Evolutionary conservation across 2,329 filamentous ascomycete genomes (phyloP).

Genomic region (Neonectria magnoliae): DNA sequence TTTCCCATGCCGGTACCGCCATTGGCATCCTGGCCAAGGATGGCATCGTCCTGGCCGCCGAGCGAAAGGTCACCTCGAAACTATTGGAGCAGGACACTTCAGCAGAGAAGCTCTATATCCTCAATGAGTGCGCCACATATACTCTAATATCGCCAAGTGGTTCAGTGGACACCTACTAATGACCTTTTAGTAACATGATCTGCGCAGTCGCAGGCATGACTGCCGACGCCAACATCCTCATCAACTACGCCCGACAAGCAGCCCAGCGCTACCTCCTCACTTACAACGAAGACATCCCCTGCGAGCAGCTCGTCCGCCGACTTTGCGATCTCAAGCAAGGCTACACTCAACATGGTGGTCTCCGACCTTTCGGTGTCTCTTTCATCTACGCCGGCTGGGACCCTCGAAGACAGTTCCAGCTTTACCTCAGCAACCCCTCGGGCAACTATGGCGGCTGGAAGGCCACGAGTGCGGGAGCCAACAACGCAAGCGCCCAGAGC

Average conservation of each 20-base stretch:
- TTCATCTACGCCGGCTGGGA: slow-evolving; percentile 99
- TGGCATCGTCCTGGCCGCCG: slow-evolving; percentile 96
- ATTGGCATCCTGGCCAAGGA: slow-evolving; percentile 97
- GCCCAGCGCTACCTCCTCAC: slow-evolving; percentile 98
- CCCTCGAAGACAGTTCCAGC: slow-evolving; percentile 93
- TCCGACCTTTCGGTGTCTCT: slow-evolving; percentile 96
- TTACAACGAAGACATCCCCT: slow-evolving; percentile 99
- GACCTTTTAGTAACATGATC: slow-evolving; percentile 89
- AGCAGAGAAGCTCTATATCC: slow-evolving; percentile 98
- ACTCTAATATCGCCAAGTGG: background rate
- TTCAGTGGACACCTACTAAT: slow-evolving; percentile 19
- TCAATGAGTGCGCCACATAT: slow-evolving; percentile 82
- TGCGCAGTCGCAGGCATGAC: slow-evolving; percentile 99
- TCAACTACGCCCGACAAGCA: slow-evolving; percentile 98
- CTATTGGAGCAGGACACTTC: slow-evolving; percentile 99
- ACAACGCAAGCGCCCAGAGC: slow-evolving; percentile 97
- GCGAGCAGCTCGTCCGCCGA: slow-evolving; percentile 95
- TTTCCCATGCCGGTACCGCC: slow-evolving; percentile 96
- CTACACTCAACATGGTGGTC: slow-evolving; percentile 98
- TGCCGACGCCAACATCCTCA: slow-evolving; percentile 99
- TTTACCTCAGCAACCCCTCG: slow-evolving; percentile 98
- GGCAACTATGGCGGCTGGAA: slow-evolving; percentile 99
- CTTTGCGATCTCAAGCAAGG: slow-evolving; percentile 99
- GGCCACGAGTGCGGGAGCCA: slow-evolving; percentile 95
- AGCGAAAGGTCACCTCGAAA: slow-evolving; percentile 99